phyloP scores from a whole-genome alignment of 2,329 filamentous ascomycete species.

The Fusarium nurragi region DNA sequence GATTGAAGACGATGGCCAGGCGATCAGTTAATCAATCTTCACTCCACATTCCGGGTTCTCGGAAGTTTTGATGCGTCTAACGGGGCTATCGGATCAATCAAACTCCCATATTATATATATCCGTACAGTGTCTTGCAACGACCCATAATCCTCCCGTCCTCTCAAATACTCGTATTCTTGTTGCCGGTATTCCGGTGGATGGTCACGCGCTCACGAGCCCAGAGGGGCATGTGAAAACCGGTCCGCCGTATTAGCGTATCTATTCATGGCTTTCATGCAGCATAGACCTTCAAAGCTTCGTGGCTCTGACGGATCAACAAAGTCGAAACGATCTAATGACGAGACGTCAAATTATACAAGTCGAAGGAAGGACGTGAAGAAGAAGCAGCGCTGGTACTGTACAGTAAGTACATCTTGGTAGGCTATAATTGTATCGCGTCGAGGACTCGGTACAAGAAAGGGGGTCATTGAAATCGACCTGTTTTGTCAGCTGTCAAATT shows the following conservation, averaged over 20 bases:
- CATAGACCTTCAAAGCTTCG: constrained; percentile 27
- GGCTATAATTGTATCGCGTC: too few relatives aligned
- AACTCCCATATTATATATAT: constrained; percentile 5
- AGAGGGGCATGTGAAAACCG: constrained; percentile 33
- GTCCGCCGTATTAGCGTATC: background rate
- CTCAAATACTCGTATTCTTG: constrained; percentile 29
- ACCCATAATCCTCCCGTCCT: background rate
- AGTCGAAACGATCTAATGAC: constrained; percentile 21
- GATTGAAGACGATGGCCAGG: background rate
- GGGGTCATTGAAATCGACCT: constrained; percentile 10
- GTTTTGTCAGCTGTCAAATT: constrained; percentile 25
- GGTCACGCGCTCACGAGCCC: constrained; percentile 34
- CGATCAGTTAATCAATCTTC: background rate
- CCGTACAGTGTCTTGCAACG: constrained; percentile 2
- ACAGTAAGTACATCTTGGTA: background rate
- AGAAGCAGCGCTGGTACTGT: background rate
- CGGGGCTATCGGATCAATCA: constrained; percentile 29
- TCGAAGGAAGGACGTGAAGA: background rate
- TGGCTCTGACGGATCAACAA: constrained; percentile 27
- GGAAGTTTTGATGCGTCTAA: constrained; percentile 1
- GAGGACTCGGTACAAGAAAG: constrained; percentile 8
- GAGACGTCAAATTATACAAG: background rate
- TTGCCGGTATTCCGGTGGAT: background rate
- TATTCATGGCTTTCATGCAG: background rate
- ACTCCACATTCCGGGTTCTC: constrained; percentile 31